phyloP scores from a whole-genome alignment of 345 rosid genomes.

The Clarkia xantiana region DNA sequence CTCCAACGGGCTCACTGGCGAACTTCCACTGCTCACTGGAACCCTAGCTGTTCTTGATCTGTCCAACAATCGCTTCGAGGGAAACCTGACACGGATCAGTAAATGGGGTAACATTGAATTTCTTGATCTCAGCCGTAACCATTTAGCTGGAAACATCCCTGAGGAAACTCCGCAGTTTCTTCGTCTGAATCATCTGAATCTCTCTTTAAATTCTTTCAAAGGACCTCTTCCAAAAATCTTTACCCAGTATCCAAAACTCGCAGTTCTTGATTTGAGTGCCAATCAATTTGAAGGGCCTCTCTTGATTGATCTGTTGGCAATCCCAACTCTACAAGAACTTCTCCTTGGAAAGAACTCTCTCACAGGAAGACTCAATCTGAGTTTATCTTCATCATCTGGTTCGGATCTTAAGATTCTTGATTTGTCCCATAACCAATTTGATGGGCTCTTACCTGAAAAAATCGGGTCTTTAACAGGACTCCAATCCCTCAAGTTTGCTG shows the following conservation, averaged over 20 bases:
- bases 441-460: slow-evolving; percentile 57
- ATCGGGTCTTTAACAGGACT: slow-evolving; percentile 54
- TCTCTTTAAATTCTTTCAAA: slow-evolving; percentile 63
- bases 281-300: slow-evolving; percentile 60
- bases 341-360: slow-evolving; percentile 55
- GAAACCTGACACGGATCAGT: slow-evolving; percentile 55
- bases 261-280: slow-evolving; percentile 72
- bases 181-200: slow-evolving; percentile 78
- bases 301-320: slow-evolving; percentile 40
- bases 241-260: slow-evolving; percentile 59
- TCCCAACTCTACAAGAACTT: slow-evolving; percentile 62
- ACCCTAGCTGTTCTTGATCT: slow-evolving; percentile 68
- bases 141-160: slow-evolving; percentile 56
- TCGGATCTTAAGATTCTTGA: slow-evolving; percentile 54
- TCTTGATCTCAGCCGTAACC: slow-evolving; percentile 85
- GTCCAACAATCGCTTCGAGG: slow-evolving; percentile 71
- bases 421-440: slow-evolving; percentile 64
- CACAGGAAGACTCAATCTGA: slow-evolving; percentile 39
- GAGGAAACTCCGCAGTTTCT: slow-evolving; percentile 64
- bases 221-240: slow-evolving; percentile 53
- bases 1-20: slow-evolving; percentile 62
- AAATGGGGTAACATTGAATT: slow-evolving; percentile 77
- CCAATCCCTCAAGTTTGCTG: slow-evolving; percentile 60
- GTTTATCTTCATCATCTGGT: slow-evolving; percentile 26
- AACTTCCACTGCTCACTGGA: slow-evolving; percentile 83